phyloP scores from a whole-genome alignment of 1,284 basidiomycete species.

The Microstroma glucosiphilum region DNA sequence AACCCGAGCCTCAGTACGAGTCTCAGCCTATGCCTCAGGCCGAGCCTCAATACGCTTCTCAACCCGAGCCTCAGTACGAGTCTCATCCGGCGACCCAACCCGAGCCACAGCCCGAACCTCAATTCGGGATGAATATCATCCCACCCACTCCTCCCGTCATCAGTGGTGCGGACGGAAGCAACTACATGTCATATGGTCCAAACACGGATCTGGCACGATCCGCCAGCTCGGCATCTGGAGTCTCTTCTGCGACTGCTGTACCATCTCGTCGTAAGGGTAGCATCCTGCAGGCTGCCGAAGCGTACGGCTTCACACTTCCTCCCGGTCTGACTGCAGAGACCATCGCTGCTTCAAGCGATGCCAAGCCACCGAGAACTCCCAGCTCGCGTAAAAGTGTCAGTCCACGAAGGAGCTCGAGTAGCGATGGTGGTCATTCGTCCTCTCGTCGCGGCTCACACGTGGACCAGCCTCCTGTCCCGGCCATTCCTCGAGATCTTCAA shows the following conservation, averaged over 20 bases:
- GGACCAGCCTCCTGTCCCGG: no score
- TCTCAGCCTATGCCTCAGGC: no score
- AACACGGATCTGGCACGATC: neutral
- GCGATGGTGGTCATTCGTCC: no score
- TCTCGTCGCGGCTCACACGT: no score
- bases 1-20: no score
- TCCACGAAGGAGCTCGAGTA: no score
- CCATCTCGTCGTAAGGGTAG: neutral
- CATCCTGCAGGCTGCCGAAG: neutral
- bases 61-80: no score
- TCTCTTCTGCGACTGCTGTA: neutral
- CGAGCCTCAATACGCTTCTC: no score
- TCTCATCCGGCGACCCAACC: no score
- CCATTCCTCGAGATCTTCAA: no score
- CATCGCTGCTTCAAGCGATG: neutral
- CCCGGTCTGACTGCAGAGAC: neutral
- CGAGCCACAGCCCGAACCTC: no score
- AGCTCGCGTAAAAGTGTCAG: no score
- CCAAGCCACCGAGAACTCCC: neutral
- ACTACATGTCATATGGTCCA: neutral
- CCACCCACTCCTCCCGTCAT: slow-evolving; percentile 41
- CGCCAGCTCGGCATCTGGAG: neutral
- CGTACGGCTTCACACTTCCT: neutral
- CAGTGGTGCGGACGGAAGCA: slow-evolving; percentile 11
- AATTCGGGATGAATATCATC: slow-evolving; percentile 35